Percentiles rank a stretch among this genome's conserved stretches.
Conservation (phyloP, 805 yeast genomes). For the Yarrowia divulgata region DNA sequence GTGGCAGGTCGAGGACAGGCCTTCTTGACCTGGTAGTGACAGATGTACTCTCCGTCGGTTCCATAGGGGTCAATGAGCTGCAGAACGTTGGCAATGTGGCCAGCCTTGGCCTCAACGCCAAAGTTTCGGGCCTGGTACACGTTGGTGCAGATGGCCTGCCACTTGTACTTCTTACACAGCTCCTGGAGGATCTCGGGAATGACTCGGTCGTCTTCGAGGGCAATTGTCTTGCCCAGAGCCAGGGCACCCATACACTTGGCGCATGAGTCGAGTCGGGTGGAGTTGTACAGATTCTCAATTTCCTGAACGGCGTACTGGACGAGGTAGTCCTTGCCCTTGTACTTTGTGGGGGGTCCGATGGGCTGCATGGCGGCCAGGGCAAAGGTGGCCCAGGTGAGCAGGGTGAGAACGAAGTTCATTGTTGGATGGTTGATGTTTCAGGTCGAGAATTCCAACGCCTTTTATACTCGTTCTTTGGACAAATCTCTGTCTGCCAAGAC, state of each 20-base stretch:
- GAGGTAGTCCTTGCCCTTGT: constrained; percentile 11
- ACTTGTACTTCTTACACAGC: constrained; percentile 33
- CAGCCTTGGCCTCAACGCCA: constrained; percentile 32
- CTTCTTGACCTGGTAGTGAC: constrained; percentile 59
- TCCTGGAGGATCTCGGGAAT: constrained; percentile 30
- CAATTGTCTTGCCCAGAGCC: constrained; percentile 29
- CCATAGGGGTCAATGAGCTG: constrained; percentile 60
- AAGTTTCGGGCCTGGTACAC: constrained; percentile 31
- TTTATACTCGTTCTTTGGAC: constrained; percentile 1
- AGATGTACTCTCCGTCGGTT: constrained; percentile 66
- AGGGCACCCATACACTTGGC: constrained; percentile 33
- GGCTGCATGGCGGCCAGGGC: constrained; percentile 33
- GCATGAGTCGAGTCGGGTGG: constrained; percentile 26
- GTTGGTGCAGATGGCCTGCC: constrained; percentile 29
- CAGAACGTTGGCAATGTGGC: constrained; percentile 58
- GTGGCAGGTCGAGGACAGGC: constrained; percentile 63
- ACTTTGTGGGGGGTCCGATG: constrained; percentile 26
- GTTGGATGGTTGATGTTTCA: not conserved
- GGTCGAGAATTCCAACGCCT: not conserved
- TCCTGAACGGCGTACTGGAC: constrained; percentile 36
- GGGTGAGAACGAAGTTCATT: not conserved
- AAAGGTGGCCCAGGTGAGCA: constrained; percentile 24
- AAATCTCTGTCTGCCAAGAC: constrained; percentile 23
- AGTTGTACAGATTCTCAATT: constrained; percentile 38
- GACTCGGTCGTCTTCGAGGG: constrained; percentile 22